These are phyloP conservation scores for Coelastrella sp. DNA, from an alignment of 139 green algal species.

Conservation along the genomic window DNA sequence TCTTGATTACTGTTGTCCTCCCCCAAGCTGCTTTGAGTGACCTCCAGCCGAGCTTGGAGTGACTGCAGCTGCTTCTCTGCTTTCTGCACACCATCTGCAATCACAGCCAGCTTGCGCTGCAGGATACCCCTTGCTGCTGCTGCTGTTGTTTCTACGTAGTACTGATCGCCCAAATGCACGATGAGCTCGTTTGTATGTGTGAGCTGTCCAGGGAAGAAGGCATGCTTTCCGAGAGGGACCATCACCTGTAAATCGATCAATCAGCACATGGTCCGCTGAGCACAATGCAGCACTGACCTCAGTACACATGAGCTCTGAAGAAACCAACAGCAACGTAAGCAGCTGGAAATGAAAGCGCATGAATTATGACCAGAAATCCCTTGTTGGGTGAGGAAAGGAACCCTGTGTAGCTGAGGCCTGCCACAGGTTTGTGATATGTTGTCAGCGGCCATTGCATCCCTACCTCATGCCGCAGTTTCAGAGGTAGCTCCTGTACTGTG, in stretches of 20 bases:
- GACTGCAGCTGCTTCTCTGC: constrained; percentile 44
- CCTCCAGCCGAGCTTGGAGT: constrained; percentile 28
- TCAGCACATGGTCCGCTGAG: background rate
- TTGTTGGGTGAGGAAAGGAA: background rate
- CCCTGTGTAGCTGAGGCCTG: too few species aligned
- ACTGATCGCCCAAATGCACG: constrained; percentile 53
- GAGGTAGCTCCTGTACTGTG: constrained; percentile 1
- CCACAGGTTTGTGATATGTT: background rate
- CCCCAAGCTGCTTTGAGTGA: constrained; percentile 22
- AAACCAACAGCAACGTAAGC: too few species aligned
- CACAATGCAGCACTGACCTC: background rate
- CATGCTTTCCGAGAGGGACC: constrained; percentile 62
- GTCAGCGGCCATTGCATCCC: background rate
- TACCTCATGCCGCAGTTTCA: constrained; percentile 9
- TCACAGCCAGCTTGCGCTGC: constrained; percentile 18
- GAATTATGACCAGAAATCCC: too few species aligned
- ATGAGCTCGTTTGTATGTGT: constrained; percentile 65
- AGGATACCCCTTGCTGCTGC: constrained; percentile 49
- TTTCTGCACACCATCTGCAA: constrained; percentile 28
- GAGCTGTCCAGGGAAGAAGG: constrained; percentile 63
- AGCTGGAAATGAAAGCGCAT: too few species aligned
- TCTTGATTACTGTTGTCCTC: background rate
- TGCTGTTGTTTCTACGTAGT: constrained; percentile 52
- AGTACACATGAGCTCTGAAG: background rate
- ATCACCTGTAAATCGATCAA: background rate